Conservation (phyloP, 1,284 basidiomycete genomes). For the Irpex rosettiformis region DNA sequence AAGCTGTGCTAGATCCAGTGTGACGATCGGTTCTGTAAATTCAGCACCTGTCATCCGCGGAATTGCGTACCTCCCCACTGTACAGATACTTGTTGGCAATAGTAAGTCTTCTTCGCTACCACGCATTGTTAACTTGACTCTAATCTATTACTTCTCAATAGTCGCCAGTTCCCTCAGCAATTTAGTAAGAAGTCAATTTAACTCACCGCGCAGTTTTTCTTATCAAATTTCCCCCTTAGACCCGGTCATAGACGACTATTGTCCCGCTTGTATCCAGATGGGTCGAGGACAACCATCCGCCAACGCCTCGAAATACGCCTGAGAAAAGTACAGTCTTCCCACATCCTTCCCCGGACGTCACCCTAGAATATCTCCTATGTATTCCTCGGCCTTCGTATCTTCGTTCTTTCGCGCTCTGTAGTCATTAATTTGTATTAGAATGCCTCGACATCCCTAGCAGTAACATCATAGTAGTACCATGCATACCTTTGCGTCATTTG, state of each 20-base stretch:
- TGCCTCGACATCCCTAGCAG: not conserved
- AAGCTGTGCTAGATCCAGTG: conserved; percentile 46
- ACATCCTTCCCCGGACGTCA: not conserved
- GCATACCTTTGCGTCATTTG: conserved; percentile 16
- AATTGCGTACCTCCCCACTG: conserved; percentile 58
- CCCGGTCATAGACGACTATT: conserved; percentile 41
- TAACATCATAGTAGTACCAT: conserved; percentile 5
- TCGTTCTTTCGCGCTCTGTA: conserved; percentile 4
- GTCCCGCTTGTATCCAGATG: conserved; percentile 35
- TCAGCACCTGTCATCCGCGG: conserved; percentile 59
- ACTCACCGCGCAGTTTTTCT: conserved; percentile 15
- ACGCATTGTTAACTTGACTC: conserved; percentile 9
- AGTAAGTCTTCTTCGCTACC: conserved; percentile 43
- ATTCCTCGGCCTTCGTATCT: not conserved
- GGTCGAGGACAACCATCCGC: conserved; percentile 18
- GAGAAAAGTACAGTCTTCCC: not conserved
- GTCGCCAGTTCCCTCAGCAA: conserved; percentile 68
- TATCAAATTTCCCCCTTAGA: conserved; percentile 26
- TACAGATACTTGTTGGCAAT: conserved; percentile 69
- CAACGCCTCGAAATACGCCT: conserved; percentile 19
- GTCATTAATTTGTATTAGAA: conserved; percentile 4
- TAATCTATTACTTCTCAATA: conserved; percentile 26
- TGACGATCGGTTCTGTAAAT: conserved; percentile 62
- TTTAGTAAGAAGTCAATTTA: conserved; percentile 37
- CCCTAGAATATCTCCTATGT: conserved; percentile 4